Evolutionary conservation across 2,329 filamentous ascomycete genomes (phyloP).

Genomic region (Sclerotinia spermophila): DNA sequence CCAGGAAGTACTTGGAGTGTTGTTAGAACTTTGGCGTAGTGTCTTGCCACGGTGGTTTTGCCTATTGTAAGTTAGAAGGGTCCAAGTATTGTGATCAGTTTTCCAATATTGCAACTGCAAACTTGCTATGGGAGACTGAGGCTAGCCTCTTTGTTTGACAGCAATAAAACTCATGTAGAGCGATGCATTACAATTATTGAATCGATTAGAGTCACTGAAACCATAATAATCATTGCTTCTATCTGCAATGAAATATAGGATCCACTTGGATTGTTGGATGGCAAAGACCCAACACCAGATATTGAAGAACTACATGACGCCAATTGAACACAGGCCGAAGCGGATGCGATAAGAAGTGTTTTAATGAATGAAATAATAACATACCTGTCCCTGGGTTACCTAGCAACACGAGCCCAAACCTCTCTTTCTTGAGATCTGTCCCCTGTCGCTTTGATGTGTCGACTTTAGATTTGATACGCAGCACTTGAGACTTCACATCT

Average conservation of each 20-base stretch:
- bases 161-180: not conserved
- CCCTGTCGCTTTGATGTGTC: constrained; percentile 58
- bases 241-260: not conserved
- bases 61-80: constrained; percentile 53
- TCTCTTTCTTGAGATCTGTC: constrained; percentile 51
- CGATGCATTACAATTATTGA: rapidly evolving
- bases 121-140: no score
- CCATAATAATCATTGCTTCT: not conserved
- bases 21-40: constrained; percentile 64
- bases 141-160: no score
- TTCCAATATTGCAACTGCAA: no score
- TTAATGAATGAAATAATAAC: constrained; percentile 18
- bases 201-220: not conserved
- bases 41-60: constrained; percentile 67
- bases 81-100: not conserved
- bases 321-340: no score
- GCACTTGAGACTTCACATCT: constrained; percentile 60
- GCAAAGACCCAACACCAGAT: not conserved
- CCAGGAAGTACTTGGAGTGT: constrained; percentile 61
- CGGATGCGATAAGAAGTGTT: no score
- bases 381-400: constrained; percentile 73
- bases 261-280: not conserved
- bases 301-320: no score
- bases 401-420: constrained; percentile 60
- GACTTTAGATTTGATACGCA: constrained; percentile 59